Conservation (phyloP, 1,284 basidiomycete genomes). For the Cutaneotrichosporon sp. region DNA sequence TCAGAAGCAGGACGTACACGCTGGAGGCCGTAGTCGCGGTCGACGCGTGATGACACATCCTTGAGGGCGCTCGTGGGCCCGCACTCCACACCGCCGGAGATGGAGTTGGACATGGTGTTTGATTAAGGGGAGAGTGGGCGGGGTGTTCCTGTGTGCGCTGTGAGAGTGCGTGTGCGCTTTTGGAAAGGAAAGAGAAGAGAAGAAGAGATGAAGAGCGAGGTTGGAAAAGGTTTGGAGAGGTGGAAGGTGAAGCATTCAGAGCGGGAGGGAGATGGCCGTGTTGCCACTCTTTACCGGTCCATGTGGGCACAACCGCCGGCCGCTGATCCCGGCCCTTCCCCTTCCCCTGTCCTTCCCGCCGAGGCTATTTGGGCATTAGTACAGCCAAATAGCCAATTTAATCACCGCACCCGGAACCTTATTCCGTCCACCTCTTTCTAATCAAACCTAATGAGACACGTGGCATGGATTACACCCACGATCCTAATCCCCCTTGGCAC, state of each 20-base stretch:
- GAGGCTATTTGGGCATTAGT: too few relatives aligned
- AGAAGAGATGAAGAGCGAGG: not conserved
- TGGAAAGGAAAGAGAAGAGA: not conserved
- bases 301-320: constrained; percentile 1
- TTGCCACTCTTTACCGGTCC: constrained; percentile 4
- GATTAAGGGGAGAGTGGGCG: not conserved
- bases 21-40: constrained; percentile 41
- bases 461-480: not conserved
- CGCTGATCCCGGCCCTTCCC: too few relatives aligned
- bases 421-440: too few relatives aligned
- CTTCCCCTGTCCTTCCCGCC: too few relatives aligned
- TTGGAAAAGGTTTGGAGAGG: constrained; percentile 20
- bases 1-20: constrained; percentile 30
- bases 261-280: not conserved
- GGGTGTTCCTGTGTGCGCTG: not conserved
- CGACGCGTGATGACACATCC: constrained; percentile 39
- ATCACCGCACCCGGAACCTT: too few relatives aligned
- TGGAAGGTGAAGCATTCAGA: constrained; percentile 27
- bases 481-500: not conserved
- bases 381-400: too few relatives aligned
- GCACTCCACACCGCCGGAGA: constrained; percentile 42
- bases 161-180: not conserved
- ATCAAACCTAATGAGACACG: not conserved
- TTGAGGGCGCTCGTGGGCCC: constrained; percentile 44
- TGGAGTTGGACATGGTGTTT: constrained; percentile 38